These are phyloP conservation scores for Saccharomyces hybrid DNA, from an alignment of 1,139 yeast genomes.

Conservation along the genomic window DNA sequence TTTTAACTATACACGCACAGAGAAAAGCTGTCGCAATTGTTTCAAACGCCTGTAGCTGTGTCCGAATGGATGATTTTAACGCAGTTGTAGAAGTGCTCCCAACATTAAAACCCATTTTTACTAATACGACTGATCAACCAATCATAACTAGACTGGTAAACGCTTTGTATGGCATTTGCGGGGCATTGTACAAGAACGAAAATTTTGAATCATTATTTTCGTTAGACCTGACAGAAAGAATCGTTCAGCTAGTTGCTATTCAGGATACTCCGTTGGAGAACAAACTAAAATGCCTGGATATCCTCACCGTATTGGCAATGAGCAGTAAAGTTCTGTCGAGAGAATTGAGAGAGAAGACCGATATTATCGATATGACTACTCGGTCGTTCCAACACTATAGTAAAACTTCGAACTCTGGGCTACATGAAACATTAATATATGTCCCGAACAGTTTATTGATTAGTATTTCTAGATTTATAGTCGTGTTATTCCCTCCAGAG, in stretches of 20 bases:
- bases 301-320: constrained; percentile 19
- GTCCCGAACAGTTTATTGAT: constrained; percentile 60
- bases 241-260: constrained; percentile 17
- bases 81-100: constrained; percentile 50
- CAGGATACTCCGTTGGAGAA: constrained; percentile 21
- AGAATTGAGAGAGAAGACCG: constrained; percentile 14
- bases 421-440: constrained; percentile 59
- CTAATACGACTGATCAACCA: constrained; percentile 45
- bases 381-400: constrained; percentile 20
- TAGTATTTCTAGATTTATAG: constrained; percentile 49
- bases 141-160: constrained; percentile 19
- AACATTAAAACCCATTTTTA: constrained; percentile 52
- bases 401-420: constrained; percentile 14
- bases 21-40: constrained; percentile 72
- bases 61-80: constrained; percentile 40
- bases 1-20: constrained; percentile 84
- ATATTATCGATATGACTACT: constrained; percentile 14
- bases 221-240: constrained; percentile 15
- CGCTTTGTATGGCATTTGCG: constrained; percentile 24
- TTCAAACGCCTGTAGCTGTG: constrained; percentile 60
- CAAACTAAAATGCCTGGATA: constrained; percentile 24
- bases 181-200: constrained; percentile 15
- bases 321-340: constrained; percentile 15
- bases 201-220: constrained; percentile 22
- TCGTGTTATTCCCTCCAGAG: constrained; percentile 48